A percentile compares a stretch with the other conserved stretches of the same genome.
Evolutionary conservation across 805 yeast genomes (phyloP).

Genomic region (Yamadazyma takamatsuzukensis): DNA sequence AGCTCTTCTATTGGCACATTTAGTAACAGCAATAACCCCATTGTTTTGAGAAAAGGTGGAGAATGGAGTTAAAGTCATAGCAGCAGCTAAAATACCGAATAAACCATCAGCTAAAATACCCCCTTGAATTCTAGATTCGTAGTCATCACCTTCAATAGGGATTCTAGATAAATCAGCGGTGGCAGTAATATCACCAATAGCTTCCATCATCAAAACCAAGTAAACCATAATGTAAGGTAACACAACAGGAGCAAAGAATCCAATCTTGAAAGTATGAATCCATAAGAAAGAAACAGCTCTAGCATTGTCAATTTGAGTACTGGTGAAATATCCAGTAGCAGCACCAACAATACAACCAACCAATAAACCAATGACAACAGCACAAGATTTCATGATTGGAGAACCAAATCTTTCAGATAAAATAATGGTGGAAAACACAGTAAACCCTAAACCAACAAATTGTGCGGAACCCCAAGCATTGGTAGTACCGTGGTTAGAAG

Average conservation of each 20-base stretch:
- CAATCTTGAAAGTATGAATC: conserved; percentile 76
- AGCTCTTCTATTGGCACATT: conserved; percentile 77
- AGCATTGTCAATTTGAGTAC: conserved; percentile 55
- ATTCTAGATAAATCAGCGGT: conserved; percentile 84
- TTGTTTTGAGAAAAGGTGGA: conserved; percentile 91
- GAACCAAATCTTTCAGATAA: conserved; percentile 82
- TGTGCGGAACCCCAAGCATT: conserved; percentile 82
- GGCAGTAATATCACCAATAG: conserved; percentile 91
- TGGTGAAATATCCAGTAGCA: conserved; percentile 76
- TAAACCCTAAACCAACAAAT: conserved; percentile 81
- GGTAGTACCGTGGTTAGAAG: conserved; percentile 23
- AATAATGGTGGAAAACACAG: conserved; percentile 69
- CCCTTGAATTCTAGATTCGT: conserved; percentile 85
- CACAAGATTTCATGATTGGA: conserved; percentile 91
- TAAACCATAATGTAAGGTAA: conserved; percentile 80
- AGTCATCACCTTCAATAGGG: conserved; percentile 73
- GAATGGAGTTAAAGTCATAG: conserved; percentile 78
- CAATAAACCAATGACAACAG: conserved; percentile 77
- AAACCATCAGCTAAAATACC: conserved; percentile 86
- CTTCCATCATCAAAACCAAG: conserved; percentile 81
- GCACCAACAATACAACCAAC: conserved; percentile 91
- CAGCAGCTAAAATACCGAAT: conserved; percentile 69
- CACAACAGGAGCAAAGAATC: conserved; percentile 78
- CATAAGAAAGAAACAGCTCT: conserved; percentile 81
- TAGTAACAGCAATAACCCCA: conserved; percentile 88